Evolutionary conservation across 345 rosid species (phyloP), one percentile per base, ranked within the genome.

Genomic region (Dipteronia dyeriana): DNA sequence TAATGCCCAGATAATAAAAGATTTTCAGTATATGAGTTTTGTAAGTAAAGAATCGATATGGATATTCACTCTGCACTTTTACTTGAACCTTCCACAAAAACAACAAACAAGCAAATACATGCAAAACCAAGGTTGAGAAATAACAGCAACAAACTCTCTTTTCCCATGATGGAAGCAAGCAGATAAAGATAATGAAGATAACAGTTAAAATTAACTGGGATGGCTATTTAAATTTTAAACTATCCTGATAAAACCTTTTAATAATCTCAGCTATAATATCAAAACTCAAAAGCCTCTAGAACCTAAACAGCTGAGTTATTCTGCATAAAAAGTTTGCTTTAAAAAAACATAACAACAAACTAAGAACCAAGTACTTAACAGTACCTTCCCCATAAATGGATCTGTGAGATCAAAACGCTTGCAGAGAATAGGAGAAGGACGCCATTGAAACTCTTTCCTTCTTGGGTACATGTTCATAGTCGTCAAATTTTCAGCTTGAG

Each of bases 401-500:
- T 96, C 99, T 85, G 90, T 81, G 51, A 96, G 91, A 82, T 96
- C 99, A 85, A 96, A 96, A 76, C 98, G 97, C 83, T 94, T 96
- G 97, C 99, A 96, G 75, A 96, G 74, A 78, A 96, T 81, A 68
- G 93, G 81, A 39, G 92, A 83, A 82, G 99, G 99, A 73, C 91
- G 95, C 99, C 98, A 96, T 62, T 86, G 93, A 80, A 91, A 92
- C 91, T 94, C 98, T 82, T 90, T 95, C 77, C 99, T 87, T 85
- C 71, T 94, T 57, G 99, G 99, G 67, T 85, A 88, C 19, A 75
- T 81, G 73, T 76, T 86, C 83, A 80, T 86, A 17, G 75, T 59
- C 56, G 49, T 38, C 70, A 79, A 74, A 76, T 91, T 88, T 82
- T 91, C 93, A 23, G 82, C 87, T 78, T 75, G 88, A 60, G 76